Evolutionary conservation across 305 asterid genomes (phyloP).

Genomic region (Ilex paraguariensis): DNA sequence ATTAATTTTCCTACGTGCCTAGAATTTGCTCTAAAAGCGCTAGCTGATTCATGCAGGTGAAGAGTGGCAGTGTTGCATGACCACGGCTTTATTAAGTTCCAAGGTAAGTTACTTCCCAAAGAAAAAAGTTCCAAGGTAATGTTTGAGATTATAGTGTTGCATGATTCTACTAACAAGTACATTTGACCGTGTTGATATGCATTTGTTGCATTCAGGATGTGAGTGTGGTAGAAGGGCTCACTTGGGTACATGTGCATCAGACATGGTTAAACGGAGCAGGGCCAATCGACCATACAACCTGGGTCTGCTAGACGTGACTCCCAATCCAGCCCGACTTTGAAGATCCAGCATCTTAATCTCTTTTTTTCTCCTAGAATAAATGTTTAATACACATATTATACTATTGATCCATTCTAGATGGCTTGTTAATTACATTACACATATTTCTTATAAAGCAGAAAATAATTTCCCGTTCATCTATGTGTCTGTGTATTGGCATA

Average conservation of each 20-base stretch:
- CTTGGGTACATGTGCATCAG: conserved; percentile 81
- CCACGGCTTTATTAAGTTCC: conserved; percentile 60
- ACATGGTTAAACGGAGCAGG: conserved; percentile 78
- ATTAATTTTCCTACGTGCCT: too few species aligned
- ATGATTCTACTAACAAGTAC: not conserved
- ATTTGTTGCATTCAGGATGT: conserved; percentile 39
- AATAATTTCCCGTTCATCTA: too few species aligned
- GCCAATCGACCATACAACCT: conserved; percentile 30
- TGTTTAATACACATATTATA: not conserved
- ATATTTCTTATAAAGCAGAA: too few species aligned
- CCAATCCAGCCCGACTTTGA: not conserved
- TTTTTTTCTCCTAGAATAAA: not conserved
- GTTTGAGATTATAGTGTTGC: conserved; percentile 6
- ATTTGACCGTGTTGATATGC: conserved; percentile 4
- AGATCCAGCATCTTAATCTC: not conserved
- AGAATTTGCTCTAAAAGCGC: not conserved
- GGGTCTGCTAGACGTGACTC: conserved; percentile 37
- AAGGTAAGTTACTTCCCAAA: conserved; percentile 36
- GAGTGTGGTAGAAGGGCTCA: conserved; percentile 64
- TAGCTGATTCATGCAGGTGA: conserved; percentile 47
- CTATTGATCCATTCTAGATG: not conserved
- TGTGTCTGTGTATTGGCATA: too few species aligned
- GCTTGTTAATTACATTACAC: not conserved
- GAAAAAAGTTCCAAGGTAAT: conserved; percentile 58
- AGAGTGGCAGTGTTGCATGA: conserved; percentile 50